These are phyloP conservation scores for Puya raimondii DNA, from an alignment of 176 grass and related monocot genomes.

Conservation along the genomic window DNA sequence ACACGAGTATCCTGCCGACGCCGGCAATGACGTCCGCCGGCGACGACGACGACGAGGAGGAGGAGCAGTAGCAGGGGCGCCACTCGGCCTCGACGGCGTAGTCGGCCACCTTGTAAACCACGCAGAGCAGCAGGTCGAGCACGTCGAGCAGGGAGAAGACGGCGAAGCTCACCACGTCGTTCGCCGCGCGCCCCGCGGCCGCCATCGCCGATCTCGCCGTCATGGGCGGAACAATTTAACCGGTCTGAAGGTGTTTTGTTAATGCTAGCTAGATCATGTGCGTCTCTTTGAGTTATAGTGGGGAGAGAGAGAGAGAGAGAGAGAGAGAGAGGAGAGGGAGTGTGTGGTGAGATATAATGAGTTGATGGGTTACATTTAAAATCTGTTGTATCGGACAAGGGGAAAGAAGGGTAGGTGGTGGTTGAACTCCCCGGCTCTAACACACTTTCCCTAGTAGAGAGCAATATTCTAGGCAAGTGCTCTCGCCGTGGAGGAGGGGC, in stretches of 20 bases:
- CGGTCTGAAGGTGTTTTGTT: background rate
- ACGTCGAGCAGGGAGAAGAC: constrained; percentile 80
- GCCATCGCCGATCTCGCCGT: constrained; percentile 21
- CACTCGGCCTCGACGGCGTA: constrained; percentile 80
- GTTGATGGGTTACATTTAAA: constrained; percentile 17
- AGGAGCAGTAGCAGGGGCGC: constrained; percentile 94
- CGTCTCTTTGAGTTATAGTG: background rate
- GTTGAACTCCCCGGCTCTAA: constrained; percentile 57
- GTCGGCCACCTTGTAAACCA: constrained; percentile 85
- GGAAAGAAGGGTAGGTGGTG: constrained; percentile 40
- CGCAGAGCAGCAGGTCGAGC: constrained; percentile 74
- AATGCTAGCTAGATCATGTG: too few species aligned
- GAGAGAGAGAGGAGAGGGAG: background rate
- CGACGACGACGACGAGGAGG: too few species aligned
- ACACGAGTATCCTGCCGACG: constrained; percentile 18
- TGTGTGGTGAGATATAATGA: constrained; percentile 10
- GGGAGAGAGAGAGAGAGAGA: background rate
- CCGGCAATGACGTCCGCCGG: constrained; percentile 10
- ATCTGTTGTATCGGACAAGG: constrained; percentile 11
- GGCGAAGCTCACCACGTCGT: constrained; percentile 58
- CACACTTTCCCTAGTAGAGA: constrained; percentile 1
- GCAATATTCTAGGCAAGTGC: background rate
- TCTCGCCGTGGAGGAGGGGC: background rate
- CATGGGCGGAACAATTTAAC: background rate
- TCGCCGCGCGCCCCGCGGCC: constrained; percentile 33